Evolutionary conservation across 2,329 filamentous ascomycete genomes (phyloP).

Genomic region (Akanthomyces uredinophilus): DNA sequence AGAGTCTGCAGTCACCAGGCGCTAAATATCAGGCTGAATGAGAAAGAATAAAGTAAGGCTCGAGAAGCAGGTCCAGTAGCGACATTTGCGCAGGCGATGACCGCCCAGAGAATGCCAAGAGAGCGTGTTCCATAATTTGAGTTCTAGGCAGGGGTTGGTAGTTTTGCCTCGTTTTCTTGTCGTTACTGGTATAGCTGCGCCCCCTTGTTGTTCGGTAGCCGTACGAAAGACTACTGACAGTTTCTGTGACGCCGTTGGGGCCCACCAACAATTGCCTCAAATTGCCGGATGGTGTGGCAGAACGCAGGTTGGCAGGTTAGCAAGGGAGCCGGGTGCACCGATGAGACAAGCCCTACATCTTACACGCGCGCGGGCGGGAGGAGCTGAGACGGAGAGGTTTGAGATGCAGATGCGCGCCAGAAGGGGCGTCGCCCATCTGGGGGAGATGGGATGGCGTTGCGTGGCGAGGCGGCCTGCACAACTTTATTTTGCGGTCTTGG

Average conservation of each 20-base stretch:
- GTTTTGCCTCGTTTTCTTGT: background rate
- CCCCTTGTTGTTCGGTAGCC: too few species aligned
- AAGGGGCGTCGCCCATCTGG: background rate
- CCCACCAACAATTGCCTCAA: background rate
- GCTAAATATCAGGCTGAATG: constrained; percentile 2
- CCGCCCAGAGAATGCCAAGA: constrained; percentile 2
- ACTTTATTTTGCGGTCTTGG: background rate
- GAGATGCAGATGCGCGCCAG: background rate
- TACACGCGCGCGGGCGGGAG: background rate
- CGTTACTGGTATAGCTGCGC: background rate
- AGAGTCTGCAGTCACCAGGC: background rate
- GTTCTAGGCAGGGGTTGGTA: background rate
- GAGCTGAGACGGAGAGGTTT: background rate
- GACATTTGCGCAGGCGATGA: background rate
- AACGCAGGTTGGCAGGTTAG: too few species aligned
- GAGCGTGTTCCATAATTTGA: background rate
- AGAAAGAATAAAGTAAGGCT: background rate
- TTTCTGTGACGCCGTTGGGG: background rate
- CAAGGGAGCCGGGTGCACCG: too few species aligned
- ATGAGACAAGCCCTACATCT: background rate
- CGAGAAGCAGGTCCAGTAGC: too few species aligned
- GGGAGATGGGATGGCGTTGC: too few species aligned
- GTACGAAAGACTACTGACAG: too few species aligned
- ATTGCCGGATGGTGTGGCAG: too few species aligned
- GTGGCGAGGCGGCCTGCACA: background rate